A percentile compares a stretch with the other conserved stretches of the same genome.
These are phyloP conservation scores for Marasmius oreades DNA, from an alignment of 1,284 basidiomycete species.

Conservation along the genomic window DNA sequence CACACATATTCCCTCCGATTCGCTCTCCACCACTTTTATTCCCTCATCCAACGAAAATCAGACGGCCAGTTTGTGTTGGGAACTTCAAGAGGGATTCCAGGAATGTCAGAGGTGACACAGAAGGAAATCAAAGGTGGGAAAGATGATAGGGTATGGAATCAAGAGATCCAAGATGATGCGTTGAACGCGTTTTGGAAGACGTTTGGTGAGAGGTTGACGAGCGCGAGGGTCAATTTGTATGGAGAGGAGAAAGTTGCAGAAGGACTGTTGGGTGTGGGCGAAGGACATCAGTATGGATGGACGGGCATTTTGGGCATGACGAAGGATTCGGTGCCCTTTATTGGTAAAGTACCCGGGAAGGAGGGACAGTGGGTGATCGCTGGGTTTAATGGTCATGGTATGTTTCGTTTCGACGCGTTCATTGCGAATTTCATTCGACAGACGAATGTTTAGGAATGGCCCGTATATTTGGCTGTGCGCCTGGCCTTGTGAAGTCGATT, in stretches of 20 bases:
- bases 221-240: not conserved
- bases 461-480: constrained; percentile 10
- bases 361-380: constrained; percentile 14
- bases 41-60: constrained; percentile 15
- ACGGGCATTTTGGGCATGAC: constrained; percentile 17
- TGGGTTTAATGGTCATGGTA: constrained; percentile 15
- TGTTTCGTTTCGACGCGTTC: not conserved
- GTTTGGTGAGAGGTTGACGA: not conserved
- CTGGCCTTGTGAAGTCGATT: constrained; percentile 9
- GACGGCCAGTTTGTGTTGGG: constrained; percentile 16
- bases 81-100: constrained; percentile 16
- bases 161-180: constrained; percentile 14
- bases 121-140: constrained; percentile 12
- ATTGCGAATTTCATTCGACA: not conserved
- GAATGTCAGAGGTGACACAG: constrained; percentile 8
- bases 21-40: constrained; percentile 15
- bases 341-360: constrained; percentile 8
- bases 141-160: constrained; percentile 12
- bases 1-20: constrained; percentile 18
- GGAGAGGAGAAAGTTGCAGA: not conserved
- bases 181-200: constrained; percentile 12
- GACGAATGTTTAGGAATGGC: constrained; percentile 4
- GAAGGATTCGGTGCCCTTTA: constrained; percentile 12
- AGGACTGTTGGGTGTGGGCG: constrained; percentile 10
- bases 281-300: constrained; percentile 18